Base-by-base conservation (phyloP, 2,329 filamentous ascomycete genomes). In the Conoideocrella luteorostrata region DNA sequence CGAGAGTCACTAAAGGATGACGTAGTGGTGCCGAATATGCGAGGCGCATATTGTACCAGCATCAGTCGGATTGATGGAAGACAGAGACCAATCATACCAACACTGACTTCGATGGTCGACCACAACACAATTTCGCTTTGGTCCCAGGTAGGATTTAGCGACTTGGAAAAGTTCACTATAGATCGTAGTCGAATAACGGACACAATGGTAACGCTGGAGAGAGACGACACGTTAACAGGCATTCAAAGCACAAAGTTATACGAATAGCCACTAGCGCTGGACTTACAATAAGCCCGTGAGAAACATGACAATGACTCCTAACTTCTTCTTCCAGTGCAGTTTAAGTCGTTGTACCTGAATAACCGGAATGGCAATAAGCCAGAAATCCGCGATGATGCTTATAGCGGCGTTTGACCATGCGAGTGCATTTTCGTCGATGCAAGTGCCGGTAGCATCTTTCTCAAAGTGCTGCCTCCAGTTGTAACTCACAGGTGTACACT, bases 391-490 rank as follows among this genome's bases (percentile, higher is more conserved):
- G 1, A 54, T 52, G 34, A 77, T 74, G 41, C 67, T 68, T 32
- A 71, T 61, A 7, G 51, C 63, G 0, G 72, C 72, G 29, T 70
- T 67, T 17, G 66, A 57, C 68, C 69, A 76, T 3, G 56, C 64
- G 7, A 73, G 57, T 1, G 56, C 52, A 47, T 70, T 72, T 43
- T 68, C 54, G 40, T 71, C 62, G 23, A 71, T 55, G 50, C 74
- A 78, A 4, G 47, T 55, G 1, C 73, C 73, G 1, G 50, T 12
- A 17, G 22, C n/a, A 28, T 64, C 58, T 43, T 65, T 55, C 2
- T 61, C 64, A 30, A 69, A 65, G 70, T 72, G 77, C 7, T 55
- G 54, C 0, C 56, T 63, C 75, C 74, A 78, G 51, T 67, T 70
- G 40, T 61, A 67, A 11, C 53, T 54, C 18, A 76, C 56, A 1